Conservation (phyloP, 1,139 yeast species). For the Kodamaea arcana region DNA sequence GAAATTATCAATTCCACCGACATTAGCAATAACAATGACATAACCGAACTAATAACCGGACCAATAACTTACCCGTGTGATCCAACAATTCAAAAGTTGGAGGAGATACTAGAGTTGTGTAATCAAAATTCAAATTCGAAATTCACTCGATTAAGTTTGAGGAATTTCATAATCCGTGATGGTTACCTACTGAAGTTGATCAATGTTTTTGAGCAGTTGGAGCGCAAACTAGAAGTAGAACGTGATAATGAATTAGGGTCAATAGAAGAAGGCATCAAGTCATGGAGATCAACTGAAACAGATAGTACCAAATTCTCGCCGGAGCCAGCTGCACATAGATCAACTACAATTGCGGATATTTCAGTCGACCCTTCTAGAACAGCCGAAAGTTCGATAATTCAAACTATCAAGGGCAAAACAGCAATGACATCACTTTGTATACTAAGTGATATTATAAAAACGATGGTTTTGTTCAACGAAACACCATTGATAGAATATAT, state of each 20-base stretch:
- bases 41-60: slow-evolving; percentile 78
- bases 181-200: slow-evolving; percentile 54
- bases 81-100: slow-evolving; percentile 48
- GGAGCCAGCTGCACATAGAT: no score
- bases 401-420: no score
- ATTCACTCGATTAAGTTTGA: slow-evolving; percentile 50
- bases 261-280: no score
- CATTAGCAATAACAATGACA: slow-evolving; percentile 28
- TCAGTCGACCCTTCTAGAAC: no score
- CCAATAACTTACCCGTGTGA: slow-evolving; percentile 67
- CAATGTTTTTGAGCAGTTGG: slow-evolving; percentile 52
- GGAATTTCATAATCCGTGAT: slow-evolving; percentile 45
- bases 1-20: slow-evolving; percentile 12
- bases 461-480: slow-evolving; percentile 69
- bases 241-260: no score
- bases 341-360: no score
- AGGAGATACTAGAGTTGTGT: slow-evolving; percentile 46
- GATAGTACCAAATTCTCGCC: background rate
- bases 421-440: slow-evolving; percentile 50
- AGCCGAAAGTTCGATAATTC: no score
- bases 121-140: slow-evolving; percentile 57
- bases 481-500: slow-evolving; percentile 62
- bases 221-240: slow-evolving; percentile 28
- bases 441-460: slow-evolving; percentile 69
- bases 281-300: no score